Evolutionary conservation across 345 rosid species (phyloP).

Genomic region (Clausena lansium): DNA sequence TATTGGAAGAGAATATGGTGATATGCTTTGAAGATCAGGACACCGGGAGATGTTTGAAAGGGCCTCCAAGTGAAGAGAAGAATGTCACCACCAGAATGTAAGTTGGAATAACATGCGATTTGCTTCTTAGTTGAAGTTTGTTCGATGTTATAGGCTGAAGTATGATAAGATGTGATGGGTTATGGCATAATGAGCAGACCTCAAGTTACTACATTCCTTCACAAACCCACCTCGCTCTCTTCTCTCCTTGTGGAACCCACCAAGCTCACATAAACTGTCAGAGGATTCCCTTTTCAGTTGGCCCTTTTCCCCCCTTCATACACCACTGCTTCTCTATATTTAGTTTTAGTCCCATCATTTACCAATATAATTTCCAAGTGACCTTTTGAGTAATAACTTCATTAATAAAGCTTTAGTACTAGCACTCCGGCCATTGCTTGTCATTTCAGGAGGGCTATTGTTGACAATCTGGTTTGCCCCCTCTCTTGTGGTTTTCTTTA

Average conservation of each 20-base stretch:
- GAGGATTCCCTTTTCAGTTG: neutral
- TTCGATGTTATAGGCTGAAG: neutral
- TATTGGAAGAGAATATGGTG: conserved; percentile 82
- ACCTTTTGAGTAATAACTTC: neutral
- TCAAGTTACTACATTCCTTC: neutral
- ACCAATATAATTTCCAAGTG: neutral
- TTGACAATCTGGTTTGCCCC: neutral
- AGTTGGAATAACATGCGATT: conserved; percentile 13
- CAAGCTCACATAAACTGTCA: neutral
- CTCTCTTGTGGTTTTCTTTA: neutral
- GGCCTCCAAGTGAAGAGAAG: conserved; percentile 52
- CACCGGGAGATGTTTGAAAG: conserved; percentile 75
- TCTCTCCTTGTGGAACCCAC: neutral
- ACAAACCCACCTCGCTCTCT: neutral
- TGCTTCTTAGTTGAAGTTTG: conserved; percentile 15
- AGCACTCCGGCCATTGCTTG: neutral
- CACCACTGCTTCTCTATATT: neutral
- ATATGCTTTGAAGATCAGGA: conserved; percentile 80
- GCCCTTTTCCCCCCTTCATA: neutral
- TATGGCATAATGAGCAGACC: neutral
- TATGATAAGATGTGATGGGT: neutral
- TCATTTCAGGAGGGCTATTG: neutral
- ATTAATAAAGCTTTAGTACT: neutral
- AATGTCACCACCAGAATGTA: conserved; percentile 70
- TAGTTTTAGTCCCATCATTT: neutral